Evolutionary conservation across 2,329 filamentous ascomycete species (phyloP), one percentile per base, ranked within the genome.

Genomic region (Paracorniculantispora psalliotae): DNA sequence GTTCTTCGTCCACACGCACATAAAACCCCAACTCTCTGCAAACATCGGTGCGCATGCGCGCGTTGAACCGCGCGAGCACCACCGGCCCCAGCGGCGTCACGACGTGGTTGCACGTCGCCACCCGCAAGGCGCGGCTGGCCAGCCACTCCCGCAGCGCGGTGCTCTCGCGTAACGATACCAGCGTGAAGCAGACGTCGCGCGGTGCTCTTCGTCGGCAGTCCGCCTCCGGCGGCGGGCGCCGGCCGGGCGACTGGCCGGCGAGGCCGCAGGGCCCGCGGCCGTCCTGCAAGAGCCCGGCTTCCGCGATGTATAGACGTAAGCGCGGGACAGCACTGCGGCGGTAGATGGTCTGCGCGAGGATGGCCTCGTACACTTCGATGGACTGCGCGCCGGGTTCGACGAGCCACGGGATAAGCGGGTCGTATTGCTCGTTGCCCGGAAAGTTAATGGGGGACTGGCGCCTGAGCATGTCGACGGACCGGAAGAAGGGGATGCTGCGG

Each of bases 141-240:
- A n/a, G n/a, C n/a, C n/a, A n/a, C n/a, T n/a, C n/a, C n/a, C n/a
- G n/a, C n/a, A n/a, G n/a, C n/a, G n/a, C n/a, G n/a, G n/a, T n/a
- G 25, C 39, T 17, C 50, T 53, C 50, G 15, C 0, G 9, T 9
- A 13, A 8, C 15, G 35, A 28, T 35, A 53, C 12, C 17, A 53
- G 50, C 23, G 50, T 53, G 37, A 41, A 53, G 50, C 50, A 53
- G 23, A 53, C 50, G 23, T 53, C 50, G 15, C 35, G 49, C 35
- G 15, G 23, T 13, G 5, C 17, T 10, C 50, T 17, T 9, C 6
- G 5, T 2, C 25, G 37, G 6, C 17, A 37, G 35, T 43, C 35
- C 8, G 9, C 25, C 3, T 5, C 7, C 28, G 47, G n/a, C 2
- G 25, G 3, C 8, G 21, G n/a, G n/a, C n/a, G n/a, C n/a, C n/a